Conservation (phyloP, 2,329 filamentous ascomycete genomes). For the Colletotrichum graminicola region DNA sequence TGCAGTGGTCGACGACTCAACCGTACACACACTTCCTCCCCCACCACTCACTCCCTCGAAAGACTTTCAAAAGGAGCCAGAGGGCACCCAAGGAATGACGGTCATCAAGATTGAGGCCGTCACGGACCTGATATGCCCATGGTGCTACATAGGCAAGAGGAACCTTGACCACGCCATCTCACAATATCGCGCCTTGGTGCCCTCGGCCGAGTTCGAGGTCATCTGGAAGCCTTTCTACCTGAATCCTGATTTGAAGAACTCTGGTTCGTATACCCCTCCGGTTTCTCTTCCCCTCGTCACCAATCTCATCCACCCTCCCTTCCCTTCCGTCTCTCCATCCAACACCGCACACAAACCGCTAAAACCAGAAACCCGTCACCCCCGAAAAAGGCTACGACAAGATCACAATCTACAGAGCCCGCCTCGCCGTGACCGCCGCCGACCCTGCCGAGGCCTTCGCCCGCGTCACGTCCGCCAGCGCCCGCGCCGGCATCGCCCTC, state of each 20-base stretch:
- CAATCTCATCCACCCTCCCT: neutral
- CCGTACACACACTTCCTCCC: neutral
- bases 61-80: neutral
- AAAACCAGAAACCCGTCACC: constrained; percentile 27
- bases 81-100: constrained; percentile 18
- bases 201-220: constrained; percentile 60
- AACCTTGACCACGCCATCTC: constrained; percentile 61
- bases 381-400: constrained; percentile 51
- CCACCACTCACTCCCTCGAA: neutral
- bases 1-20: neutral
- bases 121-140: constrained; percentile 64
- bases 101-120: constrained; percentile 61
- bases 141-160: constrained; percentile 63
- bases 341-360: neutral
- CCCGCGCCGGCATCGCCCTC: constrained; percentile 55
- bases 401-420: constrained; percentile 50
- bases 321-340: neutral
- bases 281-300: neutral
- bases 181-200: constrained; percentile 54
- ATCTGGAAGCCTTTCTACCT: constrained; percentile 63
- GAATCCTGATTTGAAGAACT: constrained; percentile 51
- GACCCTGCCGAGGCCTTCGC: constrained; percentile 48
- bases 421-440: neutral
- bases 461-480: constrained; percentile 51
- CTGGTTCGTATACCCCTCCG: constrained; percentile 42